phyloP scores from a whole-genome alignment of 352 stramenopile genomes.

The Globisporangium perplexum region DNA sequence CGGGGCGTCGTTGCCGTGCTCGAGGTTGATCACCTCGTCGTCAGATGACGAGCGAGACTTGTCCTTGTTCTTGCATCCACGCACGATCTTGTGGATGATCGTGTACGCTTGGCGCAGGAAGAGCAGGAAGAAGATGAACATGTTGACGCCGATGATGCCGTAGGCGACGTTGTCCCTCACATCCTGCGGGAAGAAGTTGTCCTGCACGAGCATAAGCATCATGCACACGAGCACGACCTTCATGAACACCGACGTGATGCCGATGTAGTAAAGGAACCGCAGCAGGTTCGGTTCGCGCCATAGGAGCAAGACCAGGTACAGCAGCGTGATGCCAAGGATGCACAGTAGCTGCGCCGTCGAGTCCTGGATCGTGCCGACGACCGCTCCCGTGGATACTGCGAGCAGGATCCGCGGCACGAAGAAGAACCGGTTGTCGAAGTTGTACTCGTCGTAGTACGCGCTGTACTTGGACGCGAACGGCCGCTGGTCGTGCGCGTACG shows the following conservation, averaged over 20 bases:
- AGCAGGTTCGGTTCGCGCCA: constrained; percentile 70
- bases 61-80: constrained; percentile 40
- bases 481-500: constrained; percentile 69
- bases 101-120: constrained; percentile 77
- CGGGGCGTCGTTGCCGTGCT: constrained; percentile 28
- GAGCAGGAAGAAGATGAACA: constrained; percentile 79
- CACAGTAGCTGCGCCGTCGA: constrained; percentile 69
- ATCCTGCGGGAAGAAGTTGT: constrained; percentile 73
- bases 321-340: constrained; percentile 57
- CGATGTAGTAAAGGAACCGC: constrained; percentile 82
- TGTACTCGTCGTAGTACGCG: constrained; percentile 87
- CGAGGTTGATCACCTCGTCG: constrained; percentile 43
- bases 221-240: constrained; percentile 79
- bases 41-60: constrained; percentile 17
- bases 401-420: constrained; percentile 77
- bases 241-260: constrained; percentile 66
- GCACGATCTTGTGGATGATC: constrained; percentile 63
- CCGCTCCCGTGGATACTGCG: constrained; percentile 54
- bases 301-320: constrained; percentile 70
- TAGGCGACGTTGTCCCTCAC: constrained; percentile 83
- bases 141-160: constrained; percentile 79
- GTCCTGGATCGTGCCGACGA: constrained; percentile 67
- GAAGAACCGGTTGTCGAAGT: constrained; percentile 87
- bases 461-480: constrained; percentile 81
- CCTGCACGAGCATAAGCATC: constrained; percentile 74